Conservation (phyloP, 148 eudicot genomes). For the Camellia granthamiana region DNA sequence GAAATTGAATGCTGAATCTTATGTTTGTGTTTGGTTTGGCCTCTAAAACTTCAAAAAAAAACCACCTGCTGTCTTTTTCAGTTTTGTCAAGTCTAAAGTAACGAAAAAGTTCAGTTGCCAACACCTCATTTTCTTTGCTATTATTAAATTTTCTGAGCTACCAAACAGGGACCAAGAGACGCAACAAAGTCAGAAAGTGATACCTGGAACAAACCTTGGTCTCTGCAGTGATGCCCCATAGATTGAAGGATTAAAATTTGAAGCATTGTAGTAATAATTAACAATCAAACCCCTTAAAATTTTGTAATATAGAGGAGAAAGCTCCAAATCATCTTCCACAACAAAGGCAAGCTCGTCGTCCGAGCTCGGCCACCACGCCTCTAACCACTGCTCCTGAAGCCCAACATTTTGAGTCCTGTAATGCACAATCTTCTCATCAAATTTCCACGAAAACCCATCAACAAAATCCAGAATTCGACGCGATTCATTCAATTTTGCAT, state of each 20-base stretch:
- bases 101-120: not conserved
- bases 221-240: conserved; percentile 94
- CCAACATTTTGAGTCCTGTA: conserved; percentile 81
- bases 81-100: not conserved
- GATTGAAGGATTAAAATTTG: conserved; percentile 61
- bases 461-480: conserved; percentile 51
- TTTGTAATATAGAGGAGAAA: conserved; percentile 70
- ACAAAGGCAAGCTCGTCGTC: conserved; percentile 92
- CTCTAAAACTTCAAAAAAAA: not conserved
- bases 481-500: conserved; percentile 40
- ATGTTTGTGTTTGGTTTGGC: not conserved
- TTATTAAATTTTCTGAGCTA: not conserved
- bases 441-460: conserved; percentile 68
- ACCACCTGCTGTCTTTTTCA: not conserved
- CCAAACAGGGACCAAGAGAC: not conserved
- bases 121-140: not conserved
- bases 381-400: conserved; percentile 91
- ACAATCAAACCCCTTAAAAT: conserved; percentile 60
- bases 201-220: conserved; percentile 99
- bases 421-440: conserved; percentile 71
- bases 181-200: conserved; percentile 12
- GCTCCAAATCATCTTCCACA: conserved; percentile 91
- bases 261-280: conserved; percentile 60
- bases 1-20: not conserved
- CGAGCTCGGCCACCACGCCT: conserved; percentile 93